These are phyloP conservation scores for Mycena olivaceomarginata DNA, from an alignment of 768 basidiomycete species.

Conservation along the genomic window DNA sequence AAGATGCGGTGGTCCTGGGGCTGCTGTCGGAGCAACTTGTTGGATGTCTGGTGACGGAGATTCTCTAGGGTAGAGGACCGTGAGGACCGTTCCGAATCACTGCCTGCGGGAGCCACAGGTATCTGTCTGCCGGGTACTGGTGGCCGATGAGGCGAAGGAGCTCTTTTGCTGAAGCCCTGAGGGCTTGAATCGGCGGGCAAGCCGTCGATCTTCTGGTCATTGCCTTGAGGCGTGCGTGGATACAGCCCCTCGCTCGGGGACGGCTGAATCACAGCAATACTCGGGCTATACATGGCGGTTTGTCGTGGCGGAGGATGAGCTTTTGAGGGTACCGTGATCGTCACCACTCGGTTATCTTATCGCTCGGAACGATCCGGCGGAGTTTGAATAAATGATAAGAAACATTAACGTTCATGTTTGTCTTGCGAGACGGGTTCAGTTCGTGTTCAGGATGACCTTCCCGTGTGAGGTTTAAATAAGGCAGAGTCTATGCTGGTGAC, in stretches of 20 bases:
- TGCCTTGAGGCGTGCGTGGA: constrained; percentile 43
- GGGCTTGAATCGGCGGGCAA: constrained; percentile 9
- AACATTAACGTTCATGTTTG: too few relatives aligned
- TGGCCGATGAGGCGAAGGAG: constrained; percentile 30
- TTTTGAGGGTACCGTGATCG: too few relatives aligned
- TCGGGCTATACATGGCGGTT: constrained; percentile 48
- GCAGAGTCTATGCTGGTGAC: too few relatives aligned
- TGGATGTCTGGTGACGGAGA: constrained; percentile 60
- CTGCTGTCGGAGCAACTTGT: constrained; percentile 58
- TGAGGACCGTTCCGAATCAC: constrained; percentile 28
- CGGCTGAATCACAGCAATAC: constrained; percentile 67
- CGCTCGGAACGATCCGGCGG: too few relatives aligned
- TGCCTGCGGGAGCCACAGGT: constrained; percentile 38
- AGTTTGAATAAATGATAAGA: too few relatives aligned
- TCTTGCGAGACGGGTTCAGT: too few relatives aligned
- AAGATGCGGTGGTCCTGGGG: constrained; percentile 40
- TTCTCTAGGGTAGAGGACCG: constrained; percentile 40
- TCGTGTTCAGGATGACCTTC: too few relatives aligned
- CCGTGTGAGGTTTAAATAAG: too few relatives aligned
- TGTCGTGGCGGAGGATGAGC: too few relatives aligned
- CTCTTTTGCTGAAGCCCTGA: not conserved
- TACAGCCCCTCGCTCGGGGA: constrained; percentile 59
- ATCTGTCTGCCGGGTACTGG: constrained; percentile 30
- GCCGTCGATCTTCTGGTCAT: constrained; percentile 39
- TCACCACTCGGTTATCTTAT: too few relatives aligned